A percentile compares a stretch with the other conserved stretches of the same genome.
These are phyloP conservation scores for Brassica rapa DNA, from an alignment of 345 rosid genomes.

Conservation along the genomic window DNA sequence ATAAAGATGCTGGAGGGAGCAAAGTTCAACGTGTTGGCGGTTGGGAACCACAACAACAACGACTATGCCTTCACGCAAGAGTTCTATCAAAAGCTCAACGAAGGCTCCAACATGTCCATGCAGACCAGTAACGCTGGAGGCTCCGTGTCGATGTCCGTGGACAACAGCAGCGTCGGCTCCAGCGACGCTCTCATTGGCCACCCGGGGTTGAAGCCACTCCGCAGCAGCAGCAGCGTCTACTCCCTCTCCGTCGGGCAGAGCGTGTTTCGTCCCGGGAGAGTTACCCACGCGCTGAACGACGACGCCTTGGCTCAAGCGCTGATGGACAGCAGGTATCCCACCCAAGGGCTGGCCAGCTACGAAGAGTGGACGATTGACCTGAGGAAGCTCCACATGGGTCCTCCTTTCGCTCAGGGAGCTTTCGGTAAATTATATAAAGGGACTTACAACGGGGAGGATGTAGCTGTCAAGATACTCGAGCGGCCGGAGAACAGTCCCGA, in stretches of 20 bases:
- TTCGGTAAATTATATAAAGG: not conserved
- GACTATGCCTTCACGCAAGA: slow-evolving; percentile 52
- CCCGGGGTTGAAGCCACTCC: slow-evolving; percentile 22
- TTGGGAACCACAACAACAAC: not conserved
- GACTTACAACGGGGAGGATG: not conserved
- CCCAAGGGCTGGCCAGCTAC: slow-evolving; percentile 37
- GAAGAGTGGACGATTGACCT: not conserved
- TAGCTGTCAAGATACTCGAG: not conserved
- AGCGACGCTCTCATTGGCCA: not conserved
- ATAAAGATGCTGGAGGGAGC: not conserved
- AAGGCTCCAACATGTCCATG: not conserved
- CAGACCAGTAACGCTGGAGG: not conserved
- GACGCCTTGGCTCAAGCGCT: slow-evolving; percentile 56
- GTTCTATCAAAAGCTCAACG: slow-evolving; percentile 52
- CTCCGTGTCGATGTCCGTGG: not conserved
- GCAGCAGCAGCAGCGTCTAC: slow-evolving; percentile 31
- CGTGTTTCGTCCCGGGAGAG: slow-evolving; percentile 49
- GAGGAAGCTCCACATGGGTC: not conserved
- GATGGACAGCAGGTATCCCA: slow-evolving; percentile 51
- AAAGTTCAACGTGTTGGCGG: not conserved
- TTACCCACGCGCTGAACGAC: slow-evolving; percentile 50
- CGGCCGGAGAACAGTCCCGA: not conserved
- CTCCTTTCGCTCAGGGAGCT: not conserved
- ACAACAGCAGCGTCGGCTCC: not conserved
- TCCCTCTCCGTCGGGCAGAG: slow-evolving; percentile 51